Conservation (phyloP, 352 stramenopile genomes). For the Achlya hypogyna region DNA sequence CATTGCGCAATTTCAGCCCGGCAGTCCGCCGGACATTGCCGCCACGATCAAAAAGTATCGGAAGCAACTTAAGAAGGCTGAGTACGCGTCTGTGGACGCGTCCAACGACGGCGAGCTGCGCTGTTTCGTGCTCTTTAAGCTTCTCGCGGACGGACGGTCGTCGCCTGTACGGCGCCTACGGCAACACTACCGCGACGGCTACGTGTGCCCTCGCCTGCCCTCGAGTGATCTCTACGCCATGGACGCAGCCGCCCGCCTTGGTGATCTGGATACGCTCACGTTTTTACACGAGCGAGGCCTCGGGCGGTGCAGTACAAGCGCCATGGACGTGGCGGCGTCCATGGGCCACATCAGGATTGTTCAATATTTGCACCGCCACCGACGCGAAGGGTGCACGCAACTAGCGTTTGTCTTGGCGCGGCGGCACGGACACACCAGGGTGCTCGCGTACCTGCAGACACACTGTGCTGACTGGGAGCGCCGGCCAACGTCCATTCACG, state of each 20-base stretch:
- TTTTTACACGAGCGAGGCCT: neutral
- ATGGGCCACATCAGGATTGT: neutral
- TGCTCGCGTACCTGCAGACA: no score
- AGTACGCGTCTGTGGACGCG: neutral
- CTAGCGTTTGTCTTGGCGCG: no score
- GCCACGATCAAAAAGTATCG: neutral
- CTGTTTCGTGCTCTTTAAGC: neutral
- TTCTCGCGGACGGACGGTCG: neutral
- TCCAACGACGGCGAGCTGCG: neutral
- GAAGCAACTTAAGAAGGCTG: neutral
- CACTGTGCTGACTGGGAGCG: no score
- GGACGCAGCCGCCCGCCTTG: neutral
- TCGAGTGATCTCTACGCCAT: neutral
- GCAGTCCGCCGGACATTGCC: neutral
- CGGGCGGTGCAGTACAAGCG: neutral
- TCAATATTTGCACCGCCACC: neutral
- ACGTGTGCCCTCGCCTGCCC: neutral
- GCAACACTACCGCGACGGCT: neutral
- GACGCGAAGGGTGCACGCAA: slow-evolving; percentile 5
- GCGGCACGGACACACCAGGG: no score
- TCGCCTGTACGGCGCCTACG: no score
- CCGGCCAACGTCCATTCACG: no score
- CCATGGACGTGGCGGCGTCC: slow-evolving; percentile 8
- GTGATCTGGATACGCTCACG: neutral
- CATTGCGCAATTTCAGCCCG: neutral